Conservation (phyloP, 139 green algal species). For the Yamagishiella unicocca region DNA sequence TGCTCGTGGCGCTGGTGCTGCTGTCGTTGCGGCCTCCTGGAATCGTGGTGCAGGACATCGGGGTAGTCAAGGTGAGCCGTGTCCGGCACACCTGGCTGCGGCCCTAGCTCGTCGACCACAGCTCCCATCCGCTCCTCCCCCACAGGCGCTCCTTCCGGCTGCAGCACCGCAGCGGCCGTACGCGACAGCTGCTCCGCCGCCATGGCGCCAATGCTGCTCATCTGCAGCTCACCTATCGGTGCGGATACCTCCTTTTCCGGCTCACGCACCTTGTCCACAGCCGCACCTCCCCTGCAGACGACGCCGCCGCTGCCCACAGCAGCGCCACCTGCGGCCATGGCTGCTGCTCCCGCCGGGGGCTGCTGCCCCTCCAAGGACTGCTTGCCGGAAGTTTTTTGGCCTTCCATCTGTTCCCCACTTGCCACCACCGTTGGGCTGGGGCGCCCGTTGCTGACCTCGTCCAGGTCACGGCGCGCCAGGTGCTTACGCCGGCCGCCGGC, state of each 20-base stretch:
- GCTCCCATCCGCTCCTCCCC: neutral
- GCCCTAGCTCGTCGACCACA: neutral
- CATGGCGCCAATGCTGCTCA: neutral
- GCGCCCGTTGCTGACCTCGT: neutral
- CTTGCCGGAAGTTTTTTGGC: no score
- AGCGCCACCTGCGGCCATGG: neutral
- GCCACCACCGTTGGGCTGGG: no score
- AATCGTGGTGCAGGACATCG: no score
- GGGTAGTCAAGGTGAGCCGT: neutral
- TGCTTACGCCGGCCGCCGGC: neutral
- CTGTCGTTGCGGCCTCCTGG: neutral
- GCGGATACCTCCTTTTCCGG: no score
- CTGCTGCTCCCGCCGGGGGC: neutral
- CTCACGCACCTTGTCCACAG: neutral
- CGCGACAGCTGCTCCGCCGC: conserved; percentile 32
- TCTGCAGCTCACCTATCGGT: neutral
- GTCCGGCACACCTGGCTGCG: neutral
- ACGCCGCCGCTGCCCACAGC: neutral
- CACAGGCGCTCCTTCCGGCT: neutral
- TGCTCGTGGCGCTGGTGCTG: neutral
- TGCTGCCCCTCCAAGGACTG: neutral
- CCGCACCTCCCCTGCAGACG: neutral
- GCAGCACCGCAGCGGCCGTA: conserved; percentile 9
- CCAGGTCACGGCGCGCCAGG: neutral
- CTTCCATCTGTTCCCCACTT: no score